These are phyloP conservation scores for Miamiensis avidus DNA, from an alignment of 169 alveolate genomes.

Conservation along the genomic window DNA sequence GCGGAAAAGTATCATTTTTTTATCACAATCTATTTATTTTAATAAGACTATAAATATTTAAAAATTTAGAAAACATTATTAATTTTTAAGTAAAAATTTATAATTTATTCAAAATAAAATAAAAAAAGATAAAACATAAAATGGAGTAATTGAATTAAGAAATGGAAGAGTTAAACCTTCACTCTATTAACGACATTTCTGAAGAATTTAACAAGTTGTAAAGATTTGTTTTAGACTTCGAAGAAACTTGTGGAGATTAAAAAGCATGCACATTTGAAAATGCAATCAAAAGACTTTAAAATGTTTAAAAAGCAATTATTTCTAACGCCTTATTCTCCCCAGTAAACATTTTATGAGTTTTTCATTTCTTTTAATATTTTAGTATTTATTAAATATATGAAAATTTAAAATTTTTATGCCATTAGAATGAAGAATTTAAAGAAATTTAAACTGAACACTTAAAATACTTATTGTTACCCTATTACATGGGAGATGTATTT, in stretches of 20 bases:
- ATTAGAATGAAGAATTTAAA: conserved; percentile 40
- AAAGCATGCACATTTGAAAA: background rate
- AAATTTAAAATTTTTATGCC: no score
- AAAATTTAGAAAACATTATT: no score
- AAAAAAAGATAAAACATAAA: no score
- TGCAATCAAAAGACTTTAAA: background rate
- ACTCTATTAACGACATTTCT: background rate
- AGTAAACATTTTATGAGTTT: background rate
- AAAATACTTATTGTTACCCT: conserved; percentile 42
- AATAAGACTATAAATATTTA: no score
- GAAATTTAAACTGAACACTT: conserved; percentile 51
- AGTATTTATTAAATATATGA: no score
- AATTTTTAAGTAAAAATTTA: no score
- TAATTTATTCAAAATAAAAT: background rate
- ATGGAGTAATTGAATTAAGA: background rate
- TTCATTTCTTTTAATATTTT: no score
- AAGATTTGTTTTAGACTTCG: background rate
- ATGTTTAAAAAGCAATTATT: background rate
- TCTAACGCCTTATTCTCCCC: background rate
- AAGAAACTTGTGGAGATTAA: background rate
- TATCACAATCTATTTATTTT: no score
- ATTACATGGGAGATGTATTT: conserved; percentile 45
- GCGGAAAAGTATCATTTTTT: no score
- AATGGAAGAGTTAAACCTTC: background rate
- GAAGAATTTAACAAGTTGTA: background rate